Evolutionary conservation across 1,284 basidiomycete genomes (phyloP).

Genomic region (Spongispora temasekensis): DNA sequence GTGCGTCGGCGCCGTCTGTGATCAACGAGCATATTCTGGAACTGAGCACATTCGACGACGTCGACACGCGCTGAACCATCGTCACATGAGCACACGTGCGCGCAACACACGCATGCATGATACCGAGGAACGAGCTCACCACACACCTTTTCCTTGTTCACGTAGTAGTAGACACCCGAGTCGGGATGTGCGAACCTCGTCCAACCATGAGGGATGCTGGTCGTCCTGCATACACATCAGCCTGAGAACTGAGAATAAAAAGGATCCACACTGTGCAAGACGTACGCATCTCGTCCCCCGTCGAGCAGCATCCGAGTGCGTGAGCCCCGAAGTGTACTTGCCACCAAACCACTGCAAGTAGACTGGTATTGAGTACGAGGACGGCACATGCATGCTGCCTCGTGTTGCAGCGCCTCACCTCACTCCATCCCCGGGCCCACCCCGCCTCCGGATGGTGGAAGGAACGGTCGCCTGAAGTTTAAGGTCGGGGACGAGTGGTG

Average conservation of each 20-base stretch:
- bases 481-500: no score
- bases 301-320: conserved; percentile 2
- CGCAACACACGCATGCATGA: not conserved
- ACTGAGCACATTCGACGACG: conserved; percentile 20
- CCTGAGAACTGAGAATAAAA: not conserved
- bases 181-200: conserved; percentile 30
- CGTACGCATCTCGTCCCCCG: conserved; percentile 14
- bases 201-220: conserved; percentile 25
- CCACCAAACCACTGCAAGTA: conserved; percentile 5
- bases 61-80: conserved; percentile 18
- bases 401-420: no score
- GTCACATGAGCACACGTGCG: not conserved
- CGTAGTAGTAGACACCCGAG: conserved; percentile 31
- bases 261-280: not conserved
- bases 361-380: no score
- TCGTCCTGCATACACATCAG: not conserved
- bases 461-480: no score
- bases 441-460: no score
- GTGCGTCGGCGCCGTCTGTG: conserved; percentile 11
- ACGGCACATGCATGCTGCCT: no score
- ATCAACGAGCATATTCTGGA: conserved; percentile 6
- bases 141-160: conserved; percentile 27
- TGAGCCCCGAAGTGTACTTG: conserved; percentile 21
- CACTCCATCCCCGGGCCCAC: no score
- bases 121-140: not conserved